phyloP scores from a whole-genome alignment of 225 moss, liverwort and hornwort species.

The Sphagnum contortum region DNA sequence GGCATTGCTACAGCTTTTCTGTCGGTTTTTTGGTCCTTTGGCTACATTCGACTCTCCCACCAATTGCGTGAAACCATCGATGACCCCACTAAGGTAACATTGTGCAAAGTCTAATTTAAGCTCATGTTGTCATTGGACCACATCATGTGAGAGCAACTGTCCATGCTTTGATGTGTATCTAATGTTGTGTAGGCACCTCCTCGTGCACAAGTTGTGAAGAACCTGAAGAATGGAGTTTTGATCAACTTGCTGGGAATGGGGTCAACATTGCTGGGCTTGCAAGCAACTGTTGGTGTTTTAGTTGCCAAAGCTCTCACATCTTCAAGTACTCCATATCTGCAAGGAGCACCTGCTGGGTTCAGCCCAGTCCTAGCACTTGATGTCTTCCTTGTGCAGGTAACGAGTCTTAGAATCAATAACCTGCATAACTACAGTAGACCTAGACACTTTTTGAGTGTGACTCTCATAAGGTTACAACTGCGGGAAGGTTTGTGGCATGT shows the following conservation, averaged over 20 bases:
- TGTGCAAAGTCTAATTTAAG: not conserved
- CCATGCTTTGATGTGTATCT: too few relatives aligned
- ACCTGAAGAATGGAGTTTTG: conserved; percentile 75
- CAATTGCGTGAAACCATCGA: conserved; percentile 64
- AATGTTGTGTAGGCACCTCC: conserved; percentile 63
- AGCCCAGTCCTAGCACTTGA: conserved; percentile 95
- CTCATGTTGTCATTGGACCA: not conserved
- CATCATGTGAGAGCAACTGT: not conserved
- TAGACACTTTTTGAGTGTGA: not conserved
- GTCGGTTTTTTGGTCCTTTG: conserved; percentile 93
- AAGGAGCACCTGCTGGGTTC: conserved; percentile 76
- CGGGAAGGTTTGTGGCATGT: too few relatives aligned
- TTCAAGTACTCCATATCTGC: conserved; percentile 77
- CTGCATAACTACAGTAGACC: too few relatives aligned
- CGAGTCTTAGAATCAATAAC: not conserved
- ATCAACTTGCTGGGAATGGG: conserved; percentile 90
- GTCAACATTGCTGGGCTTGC: conserved; percentile 73
- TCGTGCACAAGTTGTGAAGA: conserved; percentile 88
- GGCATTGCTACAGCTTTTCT: conserved; percentile 91
- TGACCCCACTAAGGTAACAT: conserved; percentile 69
- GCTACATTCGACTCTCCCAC: conserved; percentile 74
- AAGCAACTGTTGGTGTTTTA: conserved; percentile 88
- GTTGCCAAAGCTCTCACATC: conserved; percentile 94
- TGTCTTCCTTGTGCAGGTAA: conserved; percentile 95
- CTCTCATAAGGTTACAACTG: too few relatives aligned